These are phyloP conservation scores for Sparassis latifolia DNA, from an alignment of 1,284 basidiomycete genomes.

Conservation along the genomic window DNA sequence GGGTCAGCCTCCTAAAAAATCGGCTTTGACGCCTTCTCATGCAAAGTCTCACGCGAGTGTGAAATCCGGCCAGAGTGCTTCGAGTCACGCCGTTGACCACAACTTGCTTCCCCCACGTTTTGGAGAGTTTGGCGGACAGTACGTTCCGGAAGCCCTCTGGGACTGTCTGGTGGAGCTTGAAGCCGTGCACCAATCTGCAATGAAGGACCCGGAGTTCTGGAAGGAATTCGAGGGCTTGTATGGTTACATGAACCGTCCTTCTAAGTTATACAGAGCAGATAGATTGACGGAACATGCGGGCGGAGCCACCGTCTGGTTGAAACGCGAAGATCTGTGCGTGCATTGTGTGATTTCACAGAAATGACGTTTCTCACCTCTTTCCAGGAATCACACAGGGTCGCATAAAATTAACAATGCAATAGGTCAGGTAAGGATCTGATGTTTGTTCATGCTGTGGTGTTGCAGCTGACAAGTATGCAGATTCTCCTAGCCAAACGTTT, in stretches of 20 bases:
- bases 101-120: conserved; percentile 76
- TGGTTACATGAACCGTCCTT: conserved; percentile 81
- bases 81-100: conserved; percentile 23
- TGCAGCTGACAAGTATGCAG: conserved; percentile 29
- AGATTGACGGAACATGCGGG: conserved; percentile 62
- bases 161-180: conserved; percentile 91
- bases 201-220: conserved; percentile 88
- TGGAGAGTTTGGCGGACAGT: conserved; percentile 95
- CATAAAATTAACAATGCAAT: conserved; percentile 98
- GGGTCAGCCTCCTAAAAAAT: conserved; percentile 35
- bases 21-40: conserved; percentile 11
- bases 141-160: conserved; percentile 91
- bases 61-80: conserved; percentile 24
- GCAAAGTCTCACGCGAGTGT: conserved; percentile 16
- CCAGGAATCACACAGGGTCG: conserved; percentile 90
- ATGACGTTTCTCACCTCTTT: not conserved
- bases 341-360: not conserved
- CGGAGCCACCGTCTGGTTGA: conserved; percentile 95
- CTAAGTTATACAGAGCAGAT: conserved; percentile 65
- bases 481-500: conserved; percentile 89
- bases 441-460: conserved; percentile 1
- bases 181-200: conserved; percentile 81
- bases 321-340: conserved; percentile 88
- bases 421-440: conserved; percentile 55
- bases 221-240: conserved; percentile 88